Evolutionary conservation across 2,329 filamentous ascomycete genomes (phyloP), one percentile per base, ranked within the genome.

Genomic region (Aspergillus latus): DNA sequence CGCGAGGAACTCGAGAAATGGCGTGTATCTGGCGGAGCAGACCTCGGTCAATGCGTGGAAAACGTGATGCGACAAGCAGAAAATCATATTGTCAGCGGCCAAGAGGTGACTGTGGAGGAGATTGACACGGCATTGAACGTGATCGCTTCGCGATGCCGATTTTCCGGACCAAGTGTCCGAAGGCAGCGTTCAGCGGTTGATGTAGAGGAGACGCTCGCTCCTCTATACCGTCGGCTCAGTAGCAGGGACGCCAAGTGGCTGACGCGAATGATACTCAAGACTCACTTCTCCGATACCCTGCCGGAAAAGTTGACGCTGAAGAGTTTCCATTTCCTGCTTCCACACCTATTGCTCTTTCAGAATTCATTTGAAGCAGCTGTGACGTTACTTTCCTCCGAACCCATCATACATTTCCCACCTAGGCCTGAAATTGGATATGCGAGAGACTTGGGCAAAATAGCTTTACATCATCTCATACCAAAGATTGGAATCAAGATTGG

Each of bases 161-260:
- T 89, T 74, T 96, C 90, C 51, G 87, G 88, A 2, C 83, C 83
- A 1, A 76, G 79, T 13, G 76, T 91, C 52, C 80, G 82, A 65
- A 66, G 67, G 37, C 69, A 69, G 34, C 64, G 72, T 44, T 63
- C 70, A 16, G 70, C 70, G 4, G 69, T 70, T 2, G 69, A 76
- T 64, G 65, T 82, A 66, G 71, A 78, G 21, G 72, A 75, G 4
- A 69, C 80, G 3, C 70, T 93, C 1, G 77, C 78, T 16, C 68
- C 70, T 0, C 67, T 92, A 1, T 89, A 88, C 64, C 76, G 74
- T 30, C 81, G 83, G 6, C 68, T 91, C 8, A 78, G 78, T 45
- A 83, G 89, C 2, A 78, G 79, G 43, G 89, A 96, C 67, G 88
- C 87, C 3, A 96, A 96, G 74, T 97, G 92, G 92, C 80, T 96